phyloP scores from a whole-genome alignment of 2,329 filamentous ascomycete genomes.

The Exophiala phaeomuriformis region DNA sequence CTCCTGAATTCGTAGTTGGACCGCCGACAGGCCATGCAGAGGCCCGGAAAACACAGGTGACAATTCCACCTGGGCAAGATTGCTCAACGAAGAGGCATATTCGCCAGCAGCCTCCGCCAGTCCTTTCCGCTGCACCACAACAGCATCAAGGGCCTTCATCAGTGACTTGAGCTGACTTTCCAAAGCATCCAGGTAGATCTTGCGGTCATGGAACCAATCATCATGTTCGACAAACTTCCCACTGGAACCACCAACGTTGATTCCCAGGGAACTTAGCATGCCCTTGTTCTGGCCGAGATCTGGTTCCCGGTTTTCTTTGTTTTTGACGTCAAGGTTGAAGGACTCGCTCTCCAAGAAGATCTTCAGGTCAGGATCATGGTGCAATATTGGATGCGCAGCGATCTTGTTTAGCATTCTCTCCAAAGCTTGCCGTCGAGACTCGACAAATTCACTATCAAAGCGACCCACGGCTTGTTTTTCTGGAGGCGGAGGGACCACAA shows the following conservation, averaged over 20 bases:
- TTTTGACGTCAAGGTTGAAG: constrained; percentile 94
- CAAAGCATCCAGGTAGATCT: constrained; percentile 86
- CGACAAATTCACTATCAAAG: constrained; percentile 95
- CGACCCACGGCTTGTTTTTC: constrained; percentile 96
- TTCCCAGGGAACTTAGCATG: constrained; percentile 76
- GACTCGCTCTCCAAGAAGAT: constrained; percentile 93
- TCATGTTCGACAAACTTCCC: constrained; percentile 96
- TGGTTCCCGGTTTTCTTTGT: constrained; percentile 87
- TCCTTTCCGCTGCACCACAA: constrained; percentile 84
- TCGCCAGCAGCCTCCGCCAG: constrained; percentile 90
- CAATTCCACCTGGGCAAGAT: constrained; percentile 84
- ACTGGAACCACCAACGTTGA: constrained; percentile 63
- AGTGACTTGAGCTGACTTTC: constrained; percentile 85
- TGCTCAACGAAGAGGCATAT: constrained; percentile 87
- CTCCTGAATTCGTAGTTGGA: constrained; percentile 89
- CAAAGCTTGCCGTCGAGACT: constrained; percentile 79
- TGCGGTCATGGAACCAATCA: constrained; percentile 98
- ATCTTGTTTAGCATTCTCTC: constrained; percentile 99
- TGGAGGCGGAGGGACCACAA: constrained; percentile 89
- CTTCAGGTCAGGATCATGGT: constrained; percentile 90
- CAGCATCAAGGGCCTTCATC: constrained; percentile 87
- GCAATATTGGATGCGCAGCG: constrained; percentile 77
- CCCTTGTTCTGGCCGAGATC: constrained; percentile 85
- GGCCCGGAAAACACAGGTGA: constrained; percentile 82
- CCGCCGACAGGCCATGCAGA: constrained; percentile 81